phyloP scores from a whole-genome alignment of 352 stramenopile species.

The Phytophthora pinifolia region DNA sequence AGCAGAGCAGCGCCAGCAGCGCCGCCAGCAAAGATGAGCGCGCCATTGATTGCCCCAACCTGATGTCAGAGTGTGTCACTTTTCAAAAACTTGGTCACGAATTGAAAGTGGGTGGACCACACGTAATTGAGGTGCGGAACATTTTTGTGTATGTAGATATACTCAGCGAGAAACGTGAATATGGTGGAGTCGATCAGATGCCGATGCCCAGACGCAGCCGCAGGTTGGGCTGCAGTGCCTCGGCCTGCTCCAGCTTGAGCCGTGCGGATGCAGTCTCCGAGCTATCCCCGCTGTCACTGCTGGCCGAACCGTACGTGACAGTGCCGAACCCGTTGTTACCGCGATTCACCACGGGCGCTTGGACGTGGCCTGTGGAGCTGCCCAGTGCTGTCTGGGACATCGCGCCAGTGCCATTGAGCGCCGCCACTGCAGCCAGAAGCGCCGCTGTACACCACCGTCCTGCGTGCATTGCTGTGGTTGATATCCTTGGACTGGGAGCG shows the following conservation, averaged over 20 bases:
- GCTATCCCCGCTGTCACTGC: constrained; percentile 12
- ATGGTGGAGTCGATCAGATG: constrained; percentile 22
- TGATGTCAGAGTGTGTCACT: constrained; percentile 5
- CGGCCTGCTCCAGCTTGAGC: constrained; percentile 22
- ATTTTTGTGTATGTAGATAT: constrained; percentile 1
- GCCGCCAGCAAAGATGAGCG: constrained; percentile 3
- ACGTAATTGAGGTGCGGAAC: neutral
- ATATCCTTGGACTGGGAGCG: neutral
- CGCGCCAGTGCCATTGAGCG: neutral
- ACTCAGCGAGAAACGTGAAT: too few relatives aligned
- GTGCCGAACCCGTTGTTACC: constrained; percentile 37
- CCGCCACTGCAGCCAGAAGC: constrained; percentile 7
- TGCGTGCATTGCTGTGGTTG: constrained; percentile 10
- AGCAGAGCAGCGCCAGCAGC: constrained; percentile 23
- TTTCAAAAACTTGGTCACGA: neutral
- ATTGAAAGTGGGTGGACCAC: neutral
- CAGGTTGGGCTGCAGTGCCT: constrained; percentile 28
- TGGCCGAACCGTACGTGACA: constrained; percentile 30
- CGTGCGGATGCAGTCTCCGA: constrained; percentile 19
- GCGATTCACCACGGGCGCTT: constrained; percentile 15
- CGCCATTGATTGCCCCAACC: constrained; percentile 3
- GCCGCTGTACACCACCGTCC: constrained; percentile 7
- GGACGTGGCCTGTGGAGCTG: constrained; percentile 15
- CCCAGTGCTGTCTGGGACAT: constrained; percentile 1
- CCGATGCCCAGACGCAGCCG: constrained; percentile 29